A percentile compares a stretch with the other conserved stretches of the same genome.
Evolutionary conservation across 768 basidiomycete genomes (phyloP).

Genomic region (Auricularia cornea): DNA sequence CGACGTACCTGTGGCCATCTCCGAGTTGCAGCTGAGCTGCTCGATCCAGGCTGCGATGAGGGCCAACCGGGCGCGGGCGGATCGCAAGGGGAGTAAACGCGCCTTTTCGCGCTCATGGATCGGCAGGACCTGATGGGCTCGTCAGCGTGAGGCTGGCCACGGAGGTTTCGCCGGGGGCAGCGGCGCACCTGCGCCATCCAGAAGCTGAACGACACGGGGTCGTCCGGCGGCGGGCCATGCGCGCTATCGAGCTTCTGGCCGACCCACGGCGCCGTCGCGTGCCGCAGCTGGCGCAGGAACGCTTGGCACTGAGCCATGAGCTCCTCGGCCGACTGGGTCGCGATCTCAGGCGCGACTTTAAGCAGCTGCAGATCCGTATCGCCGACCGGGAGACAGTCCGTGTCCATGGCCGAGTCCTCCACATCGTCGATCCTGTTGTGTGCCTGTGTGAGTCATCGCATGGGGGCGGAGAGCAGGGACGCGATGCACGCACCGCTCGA

Average conservation of each 20-base stretch:
- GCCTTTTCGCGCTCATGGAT: slow-evolving; percentile 88
- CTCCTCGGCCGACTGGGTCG: neutral
- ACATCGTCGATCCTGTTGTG: slow-evolving; percentile 21
- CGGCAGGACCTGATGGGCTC: slow-evolving; percentile 48
- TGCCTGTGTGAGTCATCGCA: slow-evolving; percentile 1
- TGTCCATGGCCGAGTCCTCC: slow-evolving; percentile 6
- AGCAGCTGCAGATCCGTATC: neutral
- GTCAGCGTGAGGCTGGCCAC: neutral
- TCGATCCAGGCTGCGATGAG: slow-evolving; percentile 96
- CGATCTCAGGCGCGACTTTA: neutral
- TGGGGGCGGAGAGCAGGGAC: slow-evolving; percentile 3
- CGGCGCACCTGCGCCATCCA: slow-evolving; percentile 58
- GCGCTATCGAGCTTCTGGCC: slow-evolving; percentile 75
- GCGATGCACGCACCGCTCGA: slow-evolving; percentile 42
- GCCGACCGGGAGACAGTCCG: neutral
- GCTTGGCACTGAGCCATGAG: slow-evolving; percentile 51
- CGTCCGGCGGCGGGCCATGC: slow-evolving; percentile 74
- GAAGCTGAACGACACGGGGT: slow-evolving; percentile 63
- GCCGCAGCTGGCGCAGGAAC: slow-evolving; percentile 52
- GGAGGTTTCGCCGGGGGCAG: slow-evolving; percentile 2
- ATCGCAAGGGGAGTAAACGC: slow-evolving; percentile 75
- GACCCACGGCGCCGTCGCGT: slow-evolving; percentile 86
- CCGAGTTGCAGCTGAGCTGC: slow-evolving; percentile 46
- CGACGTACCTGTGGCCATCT: neutral
- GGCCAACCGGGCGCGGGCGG: slow-evolving; percentile 65